Evolutionary conservation across 73 alveolate species (phyloP).

Genomic region (Paramecium bursaria): DNA sequence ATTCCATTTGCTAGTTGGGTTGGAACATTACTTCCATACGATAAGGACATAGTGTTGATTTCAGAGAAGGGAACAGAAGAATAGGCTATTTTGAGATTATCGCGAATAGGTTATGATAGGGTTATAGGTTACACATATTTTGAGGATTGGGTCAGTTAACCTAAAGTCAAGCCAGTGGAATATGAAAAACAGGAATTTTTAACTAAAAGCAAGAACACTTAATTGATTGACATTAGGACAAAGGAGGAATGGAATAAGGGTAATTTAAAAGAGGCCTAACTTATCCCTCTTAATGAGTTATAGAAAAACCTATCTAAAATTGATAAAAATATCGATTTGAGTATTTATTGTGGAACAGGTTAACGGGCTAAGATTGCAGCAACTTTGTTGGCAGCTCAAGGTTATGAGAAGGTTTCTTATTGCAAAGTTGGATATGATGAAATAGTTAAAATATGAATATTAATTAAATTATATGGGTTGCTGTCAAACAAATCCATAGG

Average conservation of each 20-base stretch:
- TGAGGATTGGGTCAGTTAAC: constrained; percentile 42
- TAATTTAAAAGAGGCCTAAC: constrained; percentile 23
- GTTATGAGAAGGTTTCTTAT: constrained; percentile 16
- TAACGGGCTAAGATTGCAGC: constrained; percentile 65
- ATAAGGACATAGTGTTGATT: constrained; percentile 44
- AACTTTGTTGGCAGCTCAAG: constrained; percentile 54
- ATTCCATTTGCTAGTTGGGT: constrained; percentile 73
- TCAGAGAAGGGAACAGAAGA: constrained; percentile 70
- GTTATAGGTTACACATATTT: constrained; percentile 60
- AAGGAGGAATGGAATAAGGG: constrained; percentile 63
- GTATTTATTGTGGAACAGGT: constrained; percentile 67
- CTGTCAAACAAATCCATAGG: too few species aligned
- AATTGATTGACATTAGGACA: constrained; percentile 55
- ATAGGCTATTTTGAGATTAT: constrained; percentile 68
- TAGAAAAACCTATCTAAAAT: background rate
- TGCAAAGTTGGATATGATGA: constrained; percentile 60
- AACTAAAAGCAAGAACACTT: background rate
- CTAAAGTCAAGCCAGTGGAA: constrained; percentile 22
- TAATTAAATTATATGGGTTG: too few species aligned
- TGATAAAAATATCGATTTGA: constrained; percentile 23
- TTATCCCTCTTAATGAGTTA: constrained; percentile 58
- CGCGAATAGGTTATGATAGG: constrained; percentile 72
- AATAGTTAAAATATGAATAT: constrained; percentile 6
- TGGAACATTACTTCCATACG: constrained; percentile 66
- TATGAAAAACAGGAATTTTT: constrained; percentile 17